A percentile compares a stretch with the other conserved stretches of the same genome.
Conservation (phyloP, 1,284 basidiomycete species). For the Athelia sp. region DNA sequence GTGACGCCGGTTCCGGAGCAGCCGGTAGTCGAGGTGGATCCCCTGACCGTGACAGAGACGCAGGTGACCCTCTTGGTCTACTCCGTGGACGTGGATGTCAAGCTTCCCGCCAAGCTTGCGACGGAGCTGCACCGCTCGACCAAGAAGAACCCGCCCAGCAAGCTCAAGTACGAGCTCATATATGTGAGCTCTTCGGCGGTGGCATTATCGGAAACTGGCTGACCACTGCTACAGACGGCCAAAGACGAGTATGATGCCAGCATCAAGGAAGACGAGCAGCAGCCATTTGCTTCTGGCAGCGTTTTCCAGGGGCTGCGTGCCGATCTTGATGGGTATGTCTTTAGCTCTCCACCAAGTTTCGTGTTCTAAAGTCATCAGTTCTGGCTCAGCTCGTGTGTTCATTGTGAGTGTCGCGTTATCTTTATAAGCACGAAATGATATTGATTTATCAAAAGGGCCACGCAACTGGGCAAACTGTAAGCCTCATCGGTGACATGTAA, state of each 20-base stretch:
- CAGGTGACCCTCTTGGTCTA: conserved; percentile 80
- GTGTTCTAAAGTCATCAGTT: conserved; percentile 1
- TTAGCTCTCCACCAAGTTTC: conserved; percentile 27
- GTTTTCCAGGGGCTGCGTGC: conserved; percentile 86
- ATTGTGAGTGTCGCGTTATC: conserved; percentile 46
- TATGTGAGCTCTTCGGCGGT: conserved; percentile 56
- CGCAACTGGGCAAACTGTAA: conserved; percentile 75
- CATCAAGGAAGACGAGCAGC: conserved; percentile 58
- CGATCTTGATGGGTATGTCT: conserved; percentile 74
- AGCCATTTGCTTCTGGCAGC: conserved; percentile 59
- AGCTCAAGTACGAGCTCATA: conserved; percentile 80
- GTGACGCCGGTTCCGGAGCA: conserved; percentile 34
- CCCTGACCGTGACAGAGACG: conserved; percentile 50
- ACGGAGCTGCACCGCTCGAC: conserved; percentile 87
- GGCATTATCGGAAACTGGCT: neutral
- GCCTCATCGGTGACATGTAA: too few relatives aligned
- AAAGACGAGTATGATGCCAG: conserved; percentile 85
- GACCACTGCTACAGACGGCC: conserved; percentile 55
- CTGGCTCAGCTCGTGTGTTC: conserved; percentile 67
- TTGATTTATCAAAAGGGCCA: conserved; percentile 48
- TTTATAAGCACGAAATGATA: neutral
- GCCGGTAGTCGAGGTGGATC: conserved; percentile 44
- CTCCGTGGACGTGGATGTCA: conserved; percentile 76
- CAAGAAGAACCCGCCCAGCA: conserved; percentile 88
- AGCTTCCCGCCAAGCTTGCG: conserved; percentile 67